phyloP scores from a whole-genome alignment of 495 filamentous ascomycete species.

The Oidiodendron maius region DNA sequence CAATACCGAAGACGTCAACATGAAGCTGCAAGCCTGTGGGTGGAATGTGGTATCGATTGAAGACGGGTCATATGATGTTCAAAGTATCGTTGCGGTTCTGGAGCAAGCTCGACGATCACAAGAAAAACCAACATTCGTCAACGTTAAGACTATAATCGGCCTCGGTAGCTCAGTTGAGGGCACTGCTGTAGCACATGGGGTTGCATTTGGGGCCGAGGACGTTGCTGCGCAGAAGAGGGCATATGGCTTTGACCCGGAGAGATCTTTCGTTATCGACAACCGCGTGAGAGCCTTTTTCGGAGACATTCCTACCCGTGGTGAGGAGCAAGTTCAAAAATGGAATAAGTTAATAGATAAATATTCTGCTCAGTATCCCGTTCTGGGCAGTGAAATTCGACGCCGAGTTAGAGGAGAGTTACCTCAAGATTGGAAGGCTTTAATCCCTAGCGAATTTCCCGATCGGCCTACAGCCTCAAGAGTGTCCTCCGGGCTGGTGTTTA shows the following conservation, averaged over 20 bases:
- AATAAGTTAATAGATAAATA: conserved; percentile 37
- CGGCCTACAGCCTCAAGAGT: conserved; percentile 38
- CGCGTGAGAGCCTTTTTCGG: conserved; percentile 44
- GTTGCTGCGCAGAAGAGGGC: conserved; percentile 41
- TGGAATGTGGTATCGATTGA: conserved; percentile 52
- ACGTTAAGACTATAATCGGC: conserved; percentile 52
- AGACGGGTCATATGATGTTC: conserved; percentile 48
- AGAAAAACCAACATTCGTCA: conserved; percentile 53
- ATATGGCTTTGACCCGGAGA: conserved; percentile 38
- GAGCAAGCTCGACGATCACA: conserved; percentile 33
- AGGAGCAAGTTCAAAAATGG: conserved; percentile 38
- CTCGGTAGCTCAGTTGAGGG: conserved; percentile 45
- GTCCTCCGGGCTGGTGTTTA: conserved; percentile 43
- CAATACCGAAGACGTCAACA: conserved; percentile 53
- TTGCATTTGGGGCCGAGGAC: conserved; percentile 36
- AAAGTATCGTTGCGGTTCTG: conserved; percentile 43
- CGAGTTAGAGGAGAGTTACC: conserved; percentile 2
- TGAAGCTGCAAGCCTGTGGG: conserved; percentile 51
- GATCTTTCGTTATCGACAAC: conserved; percentile 40
- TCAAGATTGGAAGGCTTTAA: not conserved
- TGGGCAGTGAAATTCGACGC: conserved; percentile 29
- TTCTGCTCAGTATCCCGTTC: conserved; percentile 33
- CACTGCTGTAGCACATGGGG: conserved; percentile 44
- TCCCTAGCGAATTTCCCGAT: conserved; percentile 22
- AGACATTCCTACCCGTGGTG: conserved; percentile 30